These are phyloP conservation scores for Actinomucor elegans DNA, from an alignment of 371 early-diverging fungal genomes.

Conservation along the genomic window DNA sequence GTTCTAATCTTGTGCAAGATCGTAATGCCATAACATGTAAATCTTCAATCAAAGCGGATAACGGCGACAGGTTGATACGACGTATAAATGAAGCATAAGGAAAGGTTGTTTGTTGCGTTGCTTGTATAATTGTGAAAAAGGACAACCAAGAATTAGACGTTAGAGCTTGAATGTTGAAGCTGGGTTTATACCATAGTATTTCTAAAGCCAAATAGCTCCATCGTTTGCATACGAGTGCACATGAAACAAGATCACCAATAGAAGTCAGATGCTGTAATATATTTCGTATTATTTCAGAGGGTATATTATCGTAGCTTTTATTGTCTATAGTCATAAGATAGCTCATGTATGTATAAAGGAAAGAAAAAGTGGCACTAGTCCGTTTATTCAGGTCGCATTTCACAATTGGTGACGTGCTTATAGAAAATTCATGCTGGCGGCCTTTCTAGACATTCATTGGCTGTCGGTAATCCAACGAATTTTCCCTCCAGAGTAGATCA, in stretches of 20 bases:
- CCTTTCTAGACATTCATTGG: too few relatives aligned
- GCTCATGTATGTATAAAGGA: too few relatives aligned
- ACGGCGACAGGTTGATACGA: constrained; percentile 57
- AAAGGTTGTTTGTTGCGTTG: constrained; percentile 20
- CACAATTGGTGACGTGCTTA: too few relatives aligned
- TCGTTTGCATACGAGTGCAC: constrained; percentile 42
- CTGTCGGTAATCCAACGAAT: too few relatives aligned
- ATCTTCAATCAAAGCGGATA: constrained; percentile 46
- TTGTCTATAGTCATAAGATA: too few relatives aligned
- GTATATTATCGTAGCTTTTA: constrained; percentile 25
- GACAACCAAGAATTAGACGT: constrained; percentile 18
- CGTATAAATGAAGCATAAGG: constrained; percentile 60
- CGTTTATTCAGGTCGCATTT: too few relatives aligned
- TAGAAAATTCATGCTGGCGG: too few relatives aligned
- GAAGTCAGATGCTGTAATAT: constrained; percentile 42
- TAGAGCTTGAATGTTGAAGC: constrained; percentile 5
- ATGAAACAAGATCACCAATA: constrained; percentile 31
- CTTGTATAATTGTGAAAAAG: constrained; percentile 30
- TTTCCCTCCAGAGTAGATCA: too few relatives aligned
- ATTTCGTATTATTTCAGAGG: constrained; percentile 46
- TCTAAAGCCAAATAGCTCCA: constrained; percentile 52
- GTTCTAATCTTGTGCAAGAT: constrained; percentile 54
- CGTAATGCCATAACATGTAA: constrained; percentile 35
- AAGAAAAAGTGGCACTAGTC: too few relatives aligned
- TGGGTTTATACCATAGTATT: constrained; percentile 52